A percentile compares a stretch with the other conserved stretches of the same genome.
These are phyloP conservation scores for Rhizophagus clarus DNA, from an alignment of 192 early-diverging fungal species.

Conservation along the genomic window DNA sequence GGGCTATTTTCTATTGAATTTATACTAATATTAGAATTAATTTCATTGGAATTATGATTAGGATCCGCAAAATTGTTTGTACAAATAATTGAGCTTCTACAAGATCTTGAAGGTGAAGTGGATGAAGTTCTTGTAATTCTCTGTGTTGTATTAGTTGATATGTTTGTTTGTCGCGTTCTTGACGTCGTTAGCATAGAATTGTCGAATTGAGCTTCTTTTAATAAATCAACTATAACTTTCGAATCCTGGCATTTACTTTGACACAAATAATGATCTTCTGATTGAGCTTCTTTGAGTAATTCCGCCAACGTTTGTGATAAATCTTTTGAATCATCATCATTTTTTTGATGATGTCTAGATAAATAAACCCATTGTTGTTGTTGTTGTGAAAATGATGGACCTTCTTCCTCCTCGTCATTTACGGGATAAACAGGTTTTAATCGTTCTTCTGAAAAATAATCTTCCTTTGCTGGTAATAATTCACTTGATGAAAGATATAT, in stretches of 20 bases:
- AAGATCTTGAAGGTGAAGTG: background rate
- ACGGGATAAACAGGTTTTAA: background rate
- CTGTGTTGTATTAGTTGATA: background rate
- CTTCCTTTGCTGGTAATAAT: background rate
- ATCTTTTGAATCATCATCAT: background rate
- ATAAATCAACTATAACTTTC: background rate
- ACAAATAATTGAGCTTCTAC: background rate
- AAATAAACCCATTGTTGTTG: slow-evolving; percentile 20
- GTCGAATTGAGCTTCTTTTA: background rate
- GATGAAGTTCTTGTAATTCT: background rate
- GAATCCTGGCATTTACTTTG: background rate
- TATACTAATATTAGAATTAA: background rate
- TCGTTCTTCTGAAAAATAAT: background rate
- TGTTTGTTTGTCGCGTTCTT: background rate
- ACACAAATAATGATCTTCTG: slow-evolving; percentile 5
- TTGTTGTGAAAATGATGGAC: background rate
- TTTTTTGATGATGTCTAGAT: background rate
- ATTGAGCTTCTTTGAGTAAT: slow-evolving; percentile 22
- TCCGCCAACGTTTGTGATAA: background rate
- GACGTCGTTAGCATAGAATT: background rate
- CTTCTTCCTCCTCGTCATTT: background rate
- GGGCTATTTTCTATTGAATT: background rate
- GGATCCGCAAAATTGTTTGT: background rate
- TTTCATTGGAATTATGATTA: background rate
- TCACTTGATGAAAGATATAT: background rate